Percentiles rank a stretch among this genome's conserved stretches.
phyloP scores from a whole-genome alignment of 208 protist genomes.

The Porcisia hertigi region DNA sequence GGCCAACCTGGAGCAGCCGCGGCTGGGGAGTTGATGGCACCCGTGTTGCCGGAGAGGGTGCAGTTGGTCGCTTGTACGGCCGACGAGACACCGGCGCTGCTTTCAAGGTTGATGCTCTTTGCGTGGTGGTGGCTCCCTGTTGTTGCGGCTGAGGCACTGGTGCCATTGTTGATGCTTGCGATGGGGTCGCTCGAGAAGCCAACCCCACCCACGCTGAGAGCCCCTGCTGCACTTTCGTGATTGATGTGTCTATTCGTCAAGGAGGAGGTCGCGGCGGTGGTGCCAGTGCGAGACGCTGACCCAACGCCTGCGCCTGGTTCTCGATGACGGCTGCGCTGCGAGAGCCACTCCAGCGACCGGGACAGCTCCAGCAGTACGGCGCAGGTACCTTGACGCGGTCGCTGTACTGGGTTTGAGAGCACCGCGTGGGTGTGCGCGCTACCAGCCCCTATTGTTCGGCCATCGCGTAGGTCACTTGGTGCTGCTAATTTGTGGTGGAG shows the following conservation, averaged over 20 bases:
- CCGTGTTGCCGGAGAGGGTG: background rate
- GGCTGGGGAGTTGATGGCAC: background rate
- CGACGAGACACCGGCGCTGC: slow-evolving; percentile 1
- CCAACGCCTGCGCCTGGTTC: background rate
- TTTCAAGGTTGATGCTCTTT: background rate
- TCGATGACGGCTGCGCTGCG: slow-evolving; percentile 14
- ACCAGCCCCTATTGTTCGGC: background rate
- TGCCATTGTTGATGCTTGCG: background rate
- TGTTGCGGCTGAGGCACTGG: background rate
- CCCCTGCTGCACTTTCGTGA: background rate
- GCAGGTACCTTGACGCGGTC: slow-evolving; percentile 31
- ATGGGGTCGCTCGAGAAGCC: no score
- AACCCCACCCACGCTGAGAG: background rate
- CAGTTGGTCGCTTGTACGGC: background rate
- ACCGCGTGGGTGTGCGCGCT: background rate
- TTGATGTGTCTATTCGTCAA: background rate
- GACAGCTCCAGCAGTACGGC: slow-evolving; percentile 30
- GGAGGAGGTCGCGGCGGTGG: background rate
- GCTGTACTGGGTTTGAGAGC: slow-evolving; percentile 27
- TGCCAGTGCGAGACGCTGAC: background rate
- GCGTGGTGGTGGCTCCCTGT: background rate
- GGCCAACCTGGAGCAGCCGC: background rate
- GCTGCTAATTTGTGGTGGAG: background rate
- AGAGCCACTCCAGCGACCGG: slow-evolving; percentile 28
- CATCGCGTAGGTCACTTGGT: no score